Percentiles rank a stretch among this genome's conserved stretches.
Conservation (phyloP, 31 red algal species). For the Odonthalia washingtoniensis region DNA sequence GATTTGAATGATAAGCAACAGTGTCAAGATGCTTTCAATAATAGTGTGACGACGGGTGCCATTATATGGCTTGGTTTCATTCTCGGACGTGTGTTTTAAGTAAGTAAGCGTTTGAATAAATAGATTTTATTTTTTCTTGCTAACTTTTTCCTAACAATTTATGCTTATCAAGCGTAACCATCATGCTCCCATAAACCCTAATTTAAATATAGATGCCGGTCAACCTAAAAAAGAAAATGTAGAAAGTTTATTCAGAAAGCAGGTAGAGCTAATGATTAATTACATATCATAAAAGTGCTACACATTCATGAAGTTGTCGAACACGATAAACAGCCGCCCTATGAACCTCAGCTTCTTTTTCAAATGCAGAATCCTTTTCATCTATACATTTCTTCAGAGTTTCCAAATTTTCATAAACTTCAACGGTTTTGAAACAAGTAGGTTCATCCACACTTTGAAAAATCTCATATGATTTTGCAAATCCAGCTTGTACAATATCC, state of each 20-base stretch:
- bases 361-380: conserved; percentile 46
- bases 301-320: conserved; percentile 49
- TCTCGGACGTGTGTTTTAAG: conserved; percentile 50
- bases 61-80: conserved; percentile 51
- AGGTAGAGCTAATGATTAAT: not conserved
- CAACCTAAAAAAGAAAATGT: not conserved
- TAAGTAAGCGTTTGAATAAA: too few species aligned
- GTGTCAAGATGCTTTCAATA: conserved; percentile 48
- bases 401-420: conserved; percentile 46
- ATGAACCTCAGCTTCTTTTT: conserved; percentile 10
- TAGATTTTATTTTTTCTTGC: too few species aligned
- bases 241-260: not conserved
- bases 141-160: too few species aligned
- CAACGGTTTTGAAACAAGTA: conserved; percentile 73
- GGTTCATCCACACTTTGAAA: conserved; percentile 65
- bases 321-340: conserved; percentile 67
- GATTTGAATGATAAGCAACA: conserved; percentile 44
- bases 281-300: not conserved
- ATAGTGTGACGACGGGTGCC: conserved; percentile 43
- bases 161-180: too few species aligned
- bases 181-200: too few species aligned
- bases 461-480: conserved; percentile 32
- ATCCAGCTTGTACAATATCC: not conserved
- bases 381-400: conserved; percentile 40
- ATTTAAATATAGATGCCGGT: too few species aligned